Evolutionary conservation across 1,139 yeast species (phyloP), one percentile per base, ranked within the genome.

Genomic region (Geotrichum citri-aurantii): DNA sequence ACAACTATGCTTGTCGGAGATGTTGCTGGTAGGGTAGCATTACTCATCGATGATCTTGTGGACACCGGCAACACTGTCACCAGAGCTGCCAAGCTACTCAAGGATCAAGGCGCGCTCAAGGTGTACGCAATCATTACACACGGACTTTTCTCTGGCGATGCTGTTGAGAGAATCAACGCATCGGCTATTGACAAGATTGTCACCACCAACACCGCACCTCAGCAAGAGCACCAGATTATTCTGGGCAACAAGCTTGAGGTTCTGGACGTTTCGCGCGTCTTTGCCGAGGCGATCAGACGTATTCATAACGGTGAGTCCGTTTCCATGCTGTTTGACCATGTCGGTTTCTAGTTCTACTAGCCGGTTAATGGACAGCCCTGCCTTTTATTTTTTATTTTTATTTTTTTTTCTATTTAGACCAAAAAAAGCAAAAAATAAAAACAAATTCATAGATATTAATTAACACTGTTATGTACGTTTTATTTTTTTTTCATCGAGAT

Each of bases 301-400:
- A 92, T 93, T 53, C 97, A 93, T 73, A 93, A 93, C 67, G 99
- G 99, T 65, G 99, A 93, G 76, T 84, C 93, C 31, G 96, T 93
- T 23, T 86, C 96, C 21, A 87, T 91, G 89, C 78, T 93, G 62
- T 93, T 93, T 75, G 97, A 91, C 69, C 92, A 89, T 67, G 69
- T 68, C 10, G 68, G 67, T 12, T 62, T 62, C 44, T 63, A 63
- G 33, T 55, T 27, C 10, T 6, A 6, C 12, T 31, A 8, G 10
- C 12, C 12, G 12, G 12, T 57, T 5, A 24, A 24, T 14, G 27
- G 37, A 11, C 50, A 26, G 33, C n/a, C n/a, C n/a, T n/a, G n/a
- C n/a, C n/a, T n/a, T n/a, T n/a, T n/a, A n/a, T 23, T 23, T 48
- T 27, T 29, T 48, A 26, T 31, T 50, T 50, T 31, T 52, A 56